phyloP scores from a whole-genome alignment of 129 eudicot species.

The Lonicera japonica region DNA sequence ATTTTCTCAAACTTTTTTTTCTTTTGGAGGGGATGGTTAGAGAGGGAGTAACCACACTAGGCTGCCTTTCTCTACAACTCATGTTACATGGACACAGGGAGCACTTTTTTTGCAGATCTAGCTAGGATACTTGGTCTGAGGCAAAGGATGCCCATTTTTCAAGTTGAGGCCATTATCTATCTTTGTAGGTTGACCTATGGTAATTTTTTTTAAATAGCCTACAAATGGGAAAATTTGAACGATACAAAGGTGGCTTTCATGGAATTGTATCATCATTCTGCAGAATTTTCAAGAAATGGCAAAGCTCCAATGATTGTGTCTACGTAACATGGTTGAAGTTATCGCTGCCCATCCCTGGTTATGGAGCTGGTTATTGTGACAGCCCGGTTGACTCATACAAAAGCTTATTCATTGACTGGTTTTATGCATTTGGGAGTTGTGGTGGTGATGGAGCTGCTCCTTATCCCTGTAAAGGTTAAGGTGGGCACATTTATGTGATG shows the following conservation, averaged over 20 bases:
- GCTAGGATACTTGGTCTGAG: slow-evolving; percentile 3
- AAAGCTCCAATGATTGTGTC: slow-evolving; percentile 28
- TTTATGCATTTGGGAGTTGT: slow-evolving; percentile 36
- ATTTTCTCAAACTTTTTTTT: no score
- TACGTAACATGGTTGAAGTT: slow-evolving; percentile 33
- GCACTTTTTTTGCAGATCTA: neutral
- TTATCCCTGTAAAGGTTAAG: slow-evolving; percentile 99
- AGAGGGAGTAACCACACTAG: neutral
- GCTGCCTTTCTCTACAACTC: neutral
- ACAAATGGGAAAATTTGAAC: neutral
- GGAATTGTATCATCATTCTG: slow-evolving; percentile 10
- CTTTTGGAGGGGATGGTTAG: no score
- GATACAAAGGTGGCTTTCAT: slow-evolving; percentile 4
- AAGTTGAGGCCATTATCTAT: no score
- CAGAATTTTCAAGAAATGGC: slow-evolving; percentile 6
- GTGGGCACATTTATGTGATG: slow-evolving; percentile 71
- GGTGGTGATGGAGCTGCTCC: slow-evolving; percentile 73
- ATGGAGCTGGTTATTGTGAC: slow-evolving; percentile 72
- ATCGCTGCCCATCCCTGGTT: slow-evolving; percentile 85
- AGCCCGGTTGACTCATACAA: slow-evolving; percentile 88
- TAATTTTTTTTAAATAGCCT: neutral
- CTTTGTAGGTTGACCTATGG: neutral
- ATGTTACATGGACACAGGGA: slow-evolving; percentile 15
- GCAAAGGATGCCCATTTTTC: neutral
- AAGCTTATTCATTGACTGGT: slow-evolving; percentile 44